Evolutionary conservation across 2,329 filamentous ascomycete genomes (phyloP).

Genomic region (Fonsecaea nubica): DNA sequence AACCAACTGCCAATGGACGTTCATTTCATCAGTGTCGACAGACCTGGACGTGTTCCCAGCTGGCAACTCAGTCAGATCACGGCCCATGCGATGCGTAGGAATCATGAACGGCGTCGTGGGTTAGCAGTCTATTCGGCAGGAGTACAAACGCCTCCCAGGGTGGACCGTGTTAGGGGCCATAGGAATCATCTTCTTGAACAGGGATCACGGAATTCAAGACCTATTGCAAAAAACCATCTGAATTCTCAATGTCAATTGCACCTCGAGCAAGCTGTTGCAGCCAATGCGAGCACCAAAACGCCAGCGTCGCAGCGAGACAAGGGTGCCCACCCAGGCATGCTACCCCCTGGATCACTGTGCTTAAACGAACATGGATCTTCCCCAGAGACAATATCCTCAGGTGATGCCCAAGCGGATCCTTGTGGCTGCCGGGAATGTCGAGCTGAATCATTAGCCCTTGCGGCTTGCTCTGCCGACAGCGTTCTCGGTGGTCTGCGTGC

Average conservation of each 20-base stretch:
- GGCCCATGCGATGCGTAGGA: conserved; percentile 18
- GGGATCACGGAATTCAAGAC: neutral
- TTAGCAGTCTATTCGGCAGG: neutral
- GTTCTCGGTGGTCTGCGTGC: conserved; percentile 24
- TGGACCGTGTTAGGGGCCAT: neutral
- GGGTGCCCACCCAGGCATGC: neutral
- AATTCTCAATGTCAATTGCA: neutral
- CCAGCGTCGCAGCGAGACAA: neutral
- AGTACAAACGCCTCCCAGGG: neutral
- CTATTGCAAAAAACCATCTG: neutral
- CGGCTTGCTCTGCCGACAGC: conserved; percentile 20
- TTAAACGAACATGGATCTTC: conserved; percentile 5
- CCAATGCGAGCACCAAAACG: neutral
- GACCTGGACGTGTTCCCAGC: conserved; percentile 8
- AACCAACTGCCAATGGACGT: conserved; percentile 12
- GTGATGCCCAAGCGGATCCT: neutral
- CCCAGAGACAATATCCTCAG: neutral
- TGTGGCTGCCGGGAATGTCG: conserved; percentile 10
- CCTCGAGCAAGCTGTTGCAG: neutral
- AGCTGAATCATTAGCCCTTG: neutral
- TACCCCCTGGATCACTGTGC: neutral
- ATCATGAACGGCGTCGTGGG: conserved; percentile 14
- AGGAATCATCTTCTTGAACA: neutral
- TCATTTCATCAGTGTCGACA: conserved; percentile 17
- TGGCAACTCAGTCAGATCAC: conserved; percentile 18